Evolutionary conservation across 306 rosid genomes (phyloP).

Genomic region (Boehmeria nivea): DNA sequence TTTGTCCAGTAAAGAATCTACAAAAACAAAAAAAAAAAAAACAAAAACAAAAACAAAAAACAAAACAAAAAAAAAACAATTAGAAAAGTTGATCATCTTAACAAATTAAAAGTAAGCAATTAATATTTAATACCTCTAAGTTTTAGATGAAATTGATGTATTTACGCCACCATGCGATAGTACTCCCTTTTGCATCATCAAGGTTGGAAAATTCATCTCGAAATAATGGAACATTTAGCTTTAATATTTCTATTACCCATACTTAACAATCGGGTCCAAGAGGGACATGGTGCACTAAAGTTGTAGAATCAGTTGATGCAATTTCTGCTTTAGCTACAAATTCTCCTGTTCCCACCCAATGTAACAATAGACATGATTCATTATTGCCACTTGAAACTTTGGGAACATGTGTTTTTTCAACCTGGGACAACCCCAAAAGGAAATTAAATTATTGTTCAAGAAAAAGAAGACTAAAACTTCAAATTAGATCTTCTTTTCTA

Average conservation of each 20-base stretch:
- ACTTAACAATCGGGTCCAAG: background rate
- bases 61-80: no score
- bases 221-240: background rate
- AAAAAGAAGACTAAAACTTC: no score
- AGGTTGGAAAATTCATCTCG: background rate
- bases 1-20: no score
- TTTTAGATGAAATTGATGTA: no score
- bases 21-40: no score
- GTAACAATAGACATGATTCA: background rate
- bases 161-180: background rate
- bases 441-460: no score
- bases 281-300: background rate
- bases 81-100: no score
- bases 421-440: no score
- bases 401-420: background rate
- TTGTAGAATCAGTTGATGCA: background rate
- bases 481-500: no score
- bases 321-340: background rate
- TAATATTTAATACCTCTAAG: no score
- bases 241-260: background rate
- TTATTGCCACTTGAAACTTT: background rate
- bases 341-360: conserved; percentile 2
- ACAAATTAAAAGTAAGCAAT: no score
- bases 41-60: no score
- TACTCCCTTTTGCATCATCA: background rate